These are phyloP conservation scores for Podospora didyma DNA, from an alignment of 495 filamentous ascomycete genomes.

Conservation along the genomic window DNA sequence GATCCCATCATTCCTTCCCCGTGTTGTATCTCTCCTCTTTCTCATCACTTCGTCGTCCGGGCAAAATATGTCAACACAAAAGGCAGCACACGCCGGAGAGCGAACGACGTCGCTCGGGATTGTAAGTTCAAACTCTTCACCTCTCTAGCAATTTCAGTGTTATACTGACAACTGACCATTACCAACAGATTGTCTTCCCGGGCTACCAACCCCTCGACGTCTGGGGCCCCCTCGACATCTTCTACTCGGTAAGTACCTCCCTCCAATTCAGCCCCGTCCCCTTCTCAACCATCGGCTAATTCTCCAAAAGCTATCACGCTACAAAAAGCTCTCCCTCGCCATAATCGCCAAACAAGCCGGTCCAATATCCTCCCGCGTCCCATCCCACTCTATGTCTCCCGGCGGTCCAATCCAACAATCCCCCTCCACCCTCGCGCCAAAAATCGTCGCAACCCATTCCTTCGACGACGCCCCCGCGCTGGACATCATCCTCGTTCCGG, in stretches of 20 bases:
- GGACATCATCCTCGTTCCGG: conserved; percentile 65
- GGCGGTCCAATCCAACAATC: conserved; percentile 6
- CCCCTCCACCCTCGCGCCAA: conserved; percentile 36
- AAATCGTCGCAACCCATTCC: conserved; percentile 60
- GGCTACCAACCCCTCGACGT: conserved; percentile 36
- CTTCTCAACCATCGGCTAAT: neutral
- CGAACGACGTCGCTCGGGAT: too few relatives aligned
- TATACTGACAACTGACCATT: too few relatives aligned
- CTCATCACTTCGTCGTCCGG: too few relatives aligned
- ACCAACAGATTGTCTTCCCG: conserved; percentile 19
- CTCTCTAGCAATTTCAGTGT: too few relatives aligned
- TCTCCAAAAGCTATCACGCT: conserved; percentile 11
- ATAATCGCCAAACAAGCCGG: conserved; percentile 12
- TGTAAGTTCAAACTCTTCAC: too few relatives aligned
- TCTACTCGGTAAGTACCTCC: conserved; percentile 34
- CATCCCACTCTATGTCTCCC: conserved; percentile 3
- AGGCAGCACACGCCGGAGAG: too few relatives aligned
- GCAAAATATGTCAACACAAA: too few relatives aligned
- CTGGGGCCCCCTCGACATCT: conserved; percentile 50
- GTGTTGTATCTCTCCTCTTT: too few relatives aligned
- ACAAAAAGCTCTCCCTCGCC: conserved; percentile 15
- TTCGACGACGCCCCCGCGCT: conserved; percentile 45
- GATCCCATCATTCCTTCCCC: too few relatives aligned
- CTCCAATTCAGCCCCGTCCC: conserved; percentile 35
- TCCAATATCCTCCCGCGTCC: conserved; percentile 7